Evolutionary conservation across 202 grass and related monocot species (phyloP).

Genomic region (Zizania palustris): DNA sequence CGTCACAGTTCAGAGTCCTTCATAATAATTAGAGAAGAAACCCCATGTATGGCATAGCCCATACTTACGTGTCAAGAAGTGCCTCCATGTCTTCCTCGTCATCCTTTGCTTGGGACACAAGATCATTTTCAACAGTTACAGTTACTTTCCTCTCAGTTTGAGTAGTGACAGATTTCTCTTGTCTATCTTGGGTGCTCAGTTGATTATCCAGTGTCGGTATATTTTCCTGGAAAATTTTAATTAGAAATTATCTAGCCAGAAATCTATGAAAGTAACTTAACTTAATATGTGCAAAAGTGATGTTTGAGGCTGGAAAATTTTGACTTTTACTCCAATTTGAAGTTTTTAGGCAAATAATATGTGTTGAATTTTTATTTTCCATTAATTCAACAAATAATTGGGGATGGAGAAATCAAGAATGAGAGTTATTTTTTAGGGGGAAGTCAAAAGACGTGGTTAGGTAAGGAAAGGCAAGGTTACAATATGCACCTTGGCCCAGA

Average conservation of each 20-base stretch:
- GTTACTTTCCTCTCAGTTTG: conserved; percentile 81
- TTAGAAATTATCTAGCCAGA: conserved; percentile 29
- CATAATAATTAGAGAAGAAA: conserved; percentile 10
- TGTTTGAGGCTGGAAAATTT: conserved; percentile 5
- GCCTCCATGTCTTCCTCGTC: conserved; percentile 99
- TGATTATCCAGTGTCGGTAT: conserved; percentile 64
- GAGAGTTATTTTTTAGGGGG: not conserved
- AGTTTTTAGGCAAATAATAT: not conserved
- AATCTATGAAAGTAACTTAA: conserved; percentile 24
- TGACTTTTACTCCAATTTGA: not conserved
- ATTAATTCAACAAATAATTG: not conserved
- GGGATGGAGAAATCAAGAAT: not conserved
- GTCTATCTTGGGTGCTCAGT: conserved; percentile 69
- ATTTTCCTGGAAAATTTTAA: conserved; percentile 76
- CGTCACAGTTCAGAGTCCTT: not conserved
- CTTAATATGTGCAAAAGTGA: not conserved
- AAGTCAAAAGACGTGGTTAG: conserved; percentile 25
- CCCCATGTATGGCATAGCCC: conserved; percentile 16
- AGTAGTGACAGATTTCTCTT: conserved; percentile 52
- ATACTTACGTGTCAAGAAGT: conserved; percentile 91
- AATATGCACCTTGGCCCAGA: conserved; percentile 90
- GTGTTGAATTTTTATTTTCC: not conserved
- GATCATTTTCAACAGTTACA: conserved; percentile 95
- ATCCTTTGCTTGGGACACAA: conserved; percentile 95
- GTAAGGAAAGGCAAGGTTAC: conserved; percentile 28